Conservation (phyloP, 768 basidiomycete genomes). For the Mycena vitilis region DNA sequence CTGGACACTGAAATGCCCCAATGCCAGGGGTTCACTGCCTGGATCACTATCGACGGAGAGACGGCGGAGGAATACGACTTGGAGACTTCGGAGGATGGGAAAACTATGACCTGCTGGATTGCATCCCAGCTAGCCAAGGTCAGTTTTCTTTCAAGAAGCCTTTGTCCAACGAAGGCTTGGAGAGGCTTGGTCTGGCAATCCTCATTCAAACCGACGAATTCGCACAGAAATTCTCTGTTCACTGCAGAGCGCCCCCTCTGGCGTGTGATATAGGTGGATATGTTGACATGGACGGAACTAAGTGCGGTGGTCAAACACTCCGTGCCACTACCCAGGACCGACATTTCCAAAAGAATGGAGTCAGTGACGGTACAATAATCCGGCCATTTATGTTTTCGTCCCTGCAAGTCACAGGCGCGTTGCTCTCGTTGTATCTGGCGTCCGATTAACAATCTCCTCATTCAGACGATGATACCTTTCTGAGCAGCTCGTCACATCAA, state of each 20-base stretch:
- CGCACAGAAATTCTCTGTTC: conserved; percentile 35
- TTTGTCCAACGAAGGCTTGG: too few relatives aligned
- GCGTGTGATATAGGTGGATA: not conserved
- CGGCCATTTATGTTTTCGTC: conserved; percentile 37
- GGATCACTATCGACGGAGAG: conserved; percentile 7
- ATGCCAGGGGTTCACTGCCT: not conserved
- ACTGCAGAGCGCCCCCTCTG: conserved; percentile 27
- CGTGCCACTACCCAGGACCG: too few relatives aligned
- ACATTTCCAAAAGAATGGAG: too few relatives aligned
- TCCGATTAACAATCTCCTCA: too few relatives aligned
- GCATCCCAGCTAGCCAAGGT: conserved; percentile 40
- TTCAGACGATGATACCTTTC: conserved; percentile 39
- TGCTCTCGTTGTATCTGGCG: too few relatives aligned
- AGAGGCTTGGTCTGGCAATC: too few relatives aligned
- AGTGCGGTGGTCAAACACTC: too few relatives aligned
- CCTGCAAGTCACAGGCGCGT: conserved; percentile 40
- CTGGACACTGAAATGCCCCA: conserved; percentile 2
- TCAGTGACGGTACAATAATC: conserved; percentile 1
- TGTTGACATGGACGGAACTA: conserved; percentile 33
- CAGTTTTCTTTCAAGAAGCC: too few relatives aligned
- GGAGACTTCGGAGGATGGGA: conserved; percentile 21
- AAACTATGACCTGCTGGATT: conserved; percentile 38
- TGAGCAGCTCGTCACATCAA: conserved; percentile 7
- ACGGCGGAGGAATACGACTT: conserved; percentile 32
- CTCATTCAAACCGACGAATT: too few relatives aligned